Base-by-base conservation (phyloP, 768 basidiomycete species). In the Trametes cinnabarina region DNA sequence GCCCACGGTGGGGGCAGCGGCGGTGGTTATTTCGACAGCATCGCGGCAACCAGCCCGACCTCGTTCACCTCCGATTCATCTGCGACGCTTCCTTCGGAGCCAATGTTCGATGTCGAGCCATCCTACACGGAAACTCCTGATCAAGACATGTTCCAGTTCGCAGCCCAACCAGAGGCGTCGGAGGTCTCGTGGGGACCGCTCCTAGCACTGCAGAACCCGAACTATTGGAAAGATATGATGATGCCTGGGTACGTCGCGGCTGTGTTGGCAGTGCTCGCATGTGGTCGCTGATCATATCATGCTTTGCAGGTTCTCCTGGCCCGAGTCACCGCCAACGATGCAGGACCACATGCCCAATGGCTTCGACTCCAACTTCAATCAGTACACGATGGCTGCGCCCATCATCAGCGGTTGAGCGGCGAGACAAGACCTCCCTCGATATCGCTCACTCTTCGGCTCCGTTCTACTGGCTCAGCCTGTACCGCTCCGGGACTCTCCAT, bases 181-280 rank as follows among this genome's bases (percentile, higher is more conserved):
- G 81, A 76, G 0, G 76, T 87, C 43, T 79, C 83, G 71, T 76
- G 88, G 60, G 89, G 88, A 0, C 81, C 87, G 19, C 86, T 92
- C 85, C 80, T 83, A 48, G 83, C 83, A 26, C 75, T 92, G 55
- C 85, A 87, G 60, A 88, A 85, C 48, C 84, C 84, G 2, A 78
- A 74, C 8, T 92, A 84, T 81, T 90, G 87, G 88, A 72, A 79
- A 42, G 87, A 81, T 47, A 86, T 90, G 84, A 87, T 91, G 88
- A 88, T 92, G 87, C 90, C 90, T 35, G 90, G 90, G 86, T 87
- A 34, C 35, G 64, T 63, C n/a, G 12, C 30, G 8, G 11, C n/a
- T 7, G 22, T 2, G 0, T 44, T 25, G 20, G 9, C 23, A 42
- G n/a, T 50, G 30, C 2, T 26, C 3, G 22, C 19, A 35, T 15